Evolutionary conservation across 495 filamentous ascomycete genomes (phyloP), one percentile per base, ranked within the genome.

Genomic region (Aspergillus saccharolyticus): DNA sequence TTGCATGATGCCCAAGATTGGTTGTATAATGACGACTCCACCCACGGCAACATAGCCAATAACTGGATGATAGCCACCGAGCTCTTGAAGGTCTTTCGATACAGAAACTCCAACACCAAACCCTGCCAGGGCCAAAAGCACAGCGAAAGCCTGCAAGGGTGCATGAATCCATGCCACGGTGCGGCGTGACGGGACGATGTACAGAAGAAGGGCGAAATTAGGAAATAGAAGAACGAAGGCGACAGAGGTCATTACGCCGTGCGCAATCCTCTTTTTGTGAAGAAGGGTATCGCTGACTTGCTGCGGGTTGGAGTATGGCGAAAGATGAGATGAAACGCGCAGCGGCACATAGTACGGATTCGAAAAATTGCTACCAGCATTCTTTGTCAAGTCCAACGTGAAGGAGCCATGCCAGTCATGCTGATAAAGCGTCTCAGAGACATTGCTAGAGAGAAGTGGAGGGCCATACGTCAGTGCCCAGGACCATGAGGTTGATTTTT

Each of bases 1-100:
- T 58, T 90, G 87, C 9, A 85, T 21, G n/a, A 78, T 69, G 30
- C 86, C 88, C 20, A 86, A 68, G 7, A 80, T 59, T 4, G 84
- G 85, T 68, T 90, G 87, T 42, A 88, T 55, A 10, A 78, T 66
- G 22, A 89, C 66, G 12, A 86, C 64, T n/a, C 54, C 58, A 15
- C 59, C 66, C 16, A 88, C 68, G 9, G 87, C 75, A 22, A 85
- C 71, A 24, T 81, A 75, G 18, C 87, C 87, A 57, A 89, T 74
- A 48, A 73, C 67, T 18, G 67, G 65, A 45, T 74, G 73, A 59
- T 71, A 73, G 56, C 57, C 50, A 3, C 52, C 50, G 51, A 49
- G 54, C 55, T 66, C 57, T 22, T 60, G 55, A 17, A 66, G 45
- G 47, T 66, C 61, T 63, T 71, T 42, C 62, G 80, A 48, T 60